Base-by-base conservation (phyloP, 768 basidiomycete genomes). In the Exsudoporus frostii region DNA sequence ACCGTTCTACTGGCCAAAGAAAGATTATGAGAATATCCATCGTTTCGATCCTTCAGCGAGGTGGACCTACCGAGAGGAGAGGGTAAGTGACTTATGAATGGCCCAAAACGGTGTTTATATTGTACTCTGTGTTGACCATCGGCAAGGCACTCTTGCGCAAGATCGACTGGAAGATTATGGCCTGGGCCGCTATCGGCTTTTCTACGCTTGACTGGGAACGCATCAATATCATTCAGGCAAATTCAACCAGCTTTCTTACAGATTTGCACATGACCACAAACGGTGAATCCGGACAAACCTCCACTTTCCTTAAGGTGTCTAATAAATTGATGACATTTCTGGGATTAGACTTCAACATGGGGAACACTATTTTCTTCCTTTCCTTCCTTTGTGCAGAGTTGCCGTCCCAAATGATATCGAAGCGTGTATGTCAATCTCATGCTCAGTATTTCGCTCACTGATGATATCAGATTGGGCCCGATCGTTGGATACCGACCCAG, bases 401-500 rank as follows among this genome's bases (percentile, higher is more conserved):
- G 17, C 84, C 85, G 10, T 84, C 83, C 11, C 83, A 85, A 51
- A 67, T 85, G 13, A 67, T 85, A 36, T 83, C 81, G 1, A 86
- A 86, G 65, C 73, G 77, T 13, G 76, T 84, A 39, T 41, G 74
- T 64, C 2, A 15, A 11, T 27, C 9, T 14, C 22, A 22, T 48
- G 3, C 7, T 4, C n/a, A n/a, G 11, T 43, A 19, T 25, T 30
- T 32, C 38, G 3, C 32, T 10, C 17, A 30, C n/a, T 58, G 42
- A 50, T n/a, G 17, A 17, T 30, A 45, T 39, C 27, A 81, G 78
- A 56, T 83, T 36, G 83, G 84, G 3, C 83, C 83, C 4, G 84
- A 86, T 64, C 76, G 79, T 25, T 85, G 81, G 82, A 82, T 83
- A 65, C 81, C 82, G 5, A 76, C 73, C 1, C 81, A 83, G 62